A percentile compares a stretch with the other conserved stretches of the same genome.
phyloP scores from a whole-genome alignment of 2,329 filamentous ascomycete genomes.

The Colletotrichum spaethianum region DNA sequence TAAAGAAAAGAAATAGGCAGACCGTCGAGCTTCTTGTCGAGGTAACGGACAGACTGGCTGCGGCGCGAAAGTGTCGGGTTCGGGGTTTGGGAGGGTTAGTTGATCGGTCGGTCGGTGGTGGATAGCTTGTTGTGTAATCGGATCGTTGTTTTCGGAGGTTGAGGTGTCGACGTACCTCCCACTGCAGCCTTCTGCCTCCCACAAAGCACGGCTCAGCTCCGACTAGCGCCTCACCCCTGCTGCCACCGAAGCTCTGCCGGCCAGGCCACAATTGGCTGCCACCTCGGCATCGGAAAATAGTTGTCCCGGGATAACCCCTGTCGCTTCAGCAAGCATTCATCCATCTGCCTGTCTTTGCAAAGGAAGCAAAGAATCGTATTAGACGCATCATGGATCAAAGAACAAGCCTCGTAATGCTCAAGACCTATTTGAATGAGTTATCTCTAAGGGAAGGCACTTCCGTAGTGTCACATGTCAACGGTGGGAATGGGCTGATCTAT shows the following conservation, averaged over 20 bases:
- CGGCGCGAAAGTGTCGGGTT: not conserved
- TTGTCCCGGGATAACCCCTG: not conserved
- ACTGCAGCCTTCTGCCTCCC: constrained; percentile 38
- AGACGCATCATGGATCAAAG: not conserved
- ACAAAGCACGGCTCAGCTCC: constrained; percentile 34
- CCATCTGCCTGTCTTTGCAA: not conserved
- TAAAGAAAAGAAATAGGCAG: not conserved
- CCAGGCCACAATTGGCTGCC: constrained; percentile 11
- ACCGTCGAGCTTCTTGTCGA: not conserved
- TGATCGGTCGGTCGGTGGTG: constrained; percentile 20
- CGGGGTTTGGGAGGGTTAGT: not conserved
- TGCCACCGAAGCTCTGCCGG: constrained; percentile 30
- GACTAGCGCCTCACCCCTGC: constrained; percentile 30
- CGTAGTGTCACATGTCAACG: too few relatives aligned
- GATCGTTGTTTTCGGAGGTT: constrained; percentile 41
- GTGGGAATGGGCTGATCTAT: not conserved
- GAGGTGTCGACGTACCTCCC: constrained; percentile 39
- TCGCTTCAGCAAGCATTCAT: not conserved
- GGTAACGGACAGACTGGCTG: not conserved
- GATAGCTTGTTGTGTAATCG: constrained; percentile 38
- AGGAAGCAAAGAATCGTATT: not conserved
- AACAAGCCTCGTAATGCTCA: not conserved
- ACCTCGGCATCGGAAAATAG: not conserved
- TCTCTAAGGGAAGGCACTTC: too few relatives aligned
- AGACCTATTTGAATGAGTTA: too few relatives aligned